Evolutionary conservation across 2,329 filamentous ascomycete species (phyloP).

Genomic region (Aureobasidium sp.): DNA sequence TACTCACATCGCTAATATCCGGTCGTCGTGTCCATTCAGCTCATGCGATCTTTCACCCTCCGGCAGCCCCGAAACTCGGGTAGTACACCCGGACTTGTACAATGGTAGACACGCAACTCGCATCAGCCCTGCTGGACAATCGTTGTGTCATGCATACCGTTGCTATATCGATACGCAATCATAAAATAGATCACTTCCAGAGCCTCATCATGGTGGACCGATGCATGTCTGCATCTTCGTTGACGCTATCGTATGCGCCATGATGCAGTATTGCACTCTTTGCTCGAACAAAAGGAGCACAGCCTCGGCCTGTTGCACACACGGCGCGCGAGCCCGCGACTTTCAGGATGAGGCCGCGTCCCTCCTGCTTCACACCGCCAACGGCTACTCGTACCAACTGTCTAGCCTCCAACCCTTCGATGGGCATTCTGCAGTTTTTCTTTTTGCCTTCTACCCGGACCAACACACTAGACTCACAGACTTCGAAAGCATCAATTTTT

Average conservation of each 20-base stretch:
- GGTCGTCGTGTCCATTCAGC: background rate
- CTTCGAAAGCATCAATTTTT: background rate
- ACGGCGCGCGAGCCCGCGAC: background rate
- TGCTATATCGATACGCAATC: background rate
- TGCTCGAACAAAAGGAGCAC: background rate
- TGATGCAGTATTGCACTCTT: constrained; percentile 3
- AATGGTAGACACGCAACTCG: background rate
- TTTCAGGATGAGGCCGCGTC: background rate
- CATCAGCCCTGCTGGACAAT: background rate
- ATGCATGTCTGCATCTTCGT: constrained; percentile 9
- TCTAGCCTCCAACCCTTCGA: background rate
- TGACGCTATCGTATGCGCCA: constrained; percentile 3
- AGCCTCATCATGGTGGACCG: background rate
- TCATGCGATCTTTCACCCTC: background rate
- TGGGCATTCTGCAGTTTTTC: background rate
- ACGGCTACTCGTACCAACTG: background rate
- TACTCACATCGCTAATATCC: background rate
- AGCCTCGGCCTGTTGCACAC: background rate
- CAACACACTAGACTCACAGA: background rate
- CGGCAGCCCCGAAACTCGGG: constrained; percentile 11
- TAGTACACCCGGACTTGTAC: background rate
- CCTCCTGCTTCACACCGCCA: background rate
- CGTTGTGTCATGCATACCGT: background rate
- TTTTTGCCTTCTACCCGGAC: background rate
- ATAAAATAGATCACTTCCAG: background rate